Evolutionary conservation across 2,329 filamentous ascomycete genomes (phyloP), one percentile per base, ranked within the genome.

Genomic region (Tolypocladium inflatum): DNA sequence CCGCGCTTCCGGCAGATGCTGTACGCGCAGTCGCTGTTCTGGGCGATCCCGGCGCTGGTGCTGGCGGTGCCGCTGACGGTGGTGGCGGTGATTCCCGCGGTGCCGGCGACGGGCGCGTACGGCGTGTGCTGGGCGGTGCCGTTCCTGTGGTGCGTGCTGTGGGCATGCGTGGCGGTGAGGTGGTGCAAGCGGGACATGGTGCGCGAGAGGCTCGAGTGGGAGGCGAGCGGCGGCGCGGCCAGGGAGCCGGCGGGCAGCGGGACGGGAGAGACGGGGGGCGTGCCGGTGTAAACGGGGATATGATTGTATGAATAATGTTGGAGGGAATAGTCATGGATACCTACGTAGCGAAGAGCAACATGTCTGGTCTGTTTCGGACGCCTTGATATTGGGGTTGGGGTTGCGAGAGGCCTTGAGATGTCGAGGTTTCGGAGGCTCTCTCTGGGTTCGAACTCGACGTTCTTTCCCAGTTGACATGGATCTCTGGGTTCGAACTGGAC

Each of bases 1-100:
- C 72, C 73, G 10, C 68, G 73, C 5, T 77, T 77, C 60, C 69
- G 68, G 39, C 66, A 70, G 38, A 76, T 77, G 74, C 65, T 77
- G 10, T 67, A 71, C 59, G 63, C 69, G 11, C 70, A 74, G 57
- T 74, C 71, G 21, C 66, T 73, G 54, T 77, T 76, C 64, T 77
- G 75, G 74, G 68, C 71, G 6, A 66, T 76, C 15, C 70, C 73
- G 4, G 68, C 71, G 2, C 59, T 77, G 9, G 42, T 75, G 8
- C 62, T 76, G 19, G 74, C 74, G 7, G 60, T 67, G 15, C 64
- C 65, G 8, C 66, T 75, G 41, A 76, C 74, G 6, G 65, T 74
- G 30, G 64, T 74, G 19, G 70, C 71, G 17, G 66, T 74, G 33
- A 65, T 72, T 5, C 69, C 67, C 9, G 59, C 60, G 2, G 68